phyloP scores from a whole-genome alignment of 1,139 yeast genomes.

The Pichia sp. region DNA sequence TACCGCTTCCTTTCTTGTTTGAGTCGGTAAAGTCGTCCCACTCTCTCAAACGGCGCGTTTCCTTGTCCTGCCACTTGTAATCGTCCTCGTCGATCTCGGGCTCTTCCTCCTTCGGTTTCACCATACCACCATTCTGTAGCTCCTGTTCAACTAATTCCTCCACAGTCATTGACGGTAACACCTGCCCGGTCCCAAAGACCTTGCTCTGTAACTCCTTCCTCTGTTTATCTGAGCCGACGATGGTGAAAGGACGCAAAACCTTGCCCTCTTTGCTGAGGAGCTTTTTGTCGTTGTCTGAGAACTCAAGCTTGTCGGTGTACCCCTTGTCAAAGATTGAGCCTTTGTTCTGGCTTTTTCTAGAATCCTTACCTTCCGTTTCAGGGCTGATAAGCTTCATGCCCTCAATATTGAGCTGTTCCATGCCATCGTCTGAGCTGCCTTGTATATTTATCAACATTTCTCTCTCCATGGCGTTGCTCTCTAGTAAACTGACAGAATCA shows the following conservation, averaged over 20 bases:
- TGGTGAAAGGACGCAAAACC: slow-evolving; percentile 78
- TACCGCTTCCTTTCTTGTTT: slow-evolving; percentile 85
- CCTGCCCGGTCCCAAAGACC: slow-evolving; percentile 91
- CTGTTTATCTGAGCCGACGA: slow-evolving; percentile 38
- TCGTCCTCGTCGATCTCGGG: slow-evolving; percentile 50
- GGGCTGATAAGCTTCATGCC: slow-evolving; percentile 36
- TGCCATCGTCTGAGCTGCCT: not conserved
- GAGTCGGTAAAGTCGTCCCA: slow-evolving; percentile 95
- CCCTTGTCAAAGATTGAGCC: slow-evolving; percentile 24
- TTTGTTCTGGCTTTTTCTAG: slow-evolving; percentile 13
- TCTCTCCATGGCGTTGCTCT: slow-evolving; percentile 17
- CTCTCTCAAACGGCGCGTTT: slow-evolving; percentile 62
- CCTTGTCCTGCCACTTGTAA: slow-evolving; percentile 43
- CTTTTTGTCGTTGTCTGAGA: slow-evolving; percentile 29
- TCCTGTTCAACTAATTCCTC: slow-evolving; percentile 90
- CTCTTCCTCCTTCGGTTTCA: slow-evolving; percentile 44
- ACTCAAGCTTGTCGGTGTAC: slow-evolving; percentile 25
- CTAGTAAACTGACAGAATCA: slow-evolving; percentile 13
- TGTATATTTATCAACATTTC: slow-evolving; percentile 17
- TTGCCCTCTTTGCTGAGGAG: slow-evolving; percentile 66
- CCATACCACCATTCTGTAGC: slow-evolving; percentile 75
- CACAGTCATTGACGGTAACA: slow-evolving; percentile 88
- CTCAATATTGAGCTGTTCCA: slow-evolving; percentile 8
- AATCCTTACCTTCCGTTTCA: slow-evolving; percentile 14
- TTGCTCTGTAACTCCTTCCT: slow-evolving; percentile 55